These are phyloP conservation scores for Cladosporium velox DNA, from an alignment of 2,329 filamentous ascomycete genomes.

Conservation along the genomic window DNA sequence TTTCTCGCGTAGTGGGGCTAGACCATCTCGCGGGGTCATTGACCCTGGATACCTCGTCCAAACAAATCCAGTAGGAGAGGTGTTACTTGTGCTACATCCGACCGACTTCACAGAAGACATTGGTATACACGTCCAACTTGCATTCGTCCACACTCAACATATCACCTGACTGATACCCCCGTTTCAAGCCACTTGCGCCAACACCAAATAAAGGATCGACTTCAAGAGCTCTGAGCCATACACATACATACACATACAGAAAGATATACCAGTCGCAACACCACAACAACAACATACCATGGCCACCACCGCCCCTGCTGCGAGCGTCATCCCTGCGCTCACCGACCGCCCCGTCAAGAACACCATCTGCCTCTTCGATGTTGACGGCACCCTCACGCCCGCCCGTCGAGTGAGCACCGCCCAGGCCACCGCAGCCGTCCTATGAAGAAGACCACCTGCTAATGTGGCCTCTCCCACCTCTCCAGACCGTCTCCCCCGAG, in stretches of 20 bases:
- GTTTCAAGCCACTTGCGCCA: background rate
- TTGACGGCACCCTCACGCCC: constrained; percentile 87
- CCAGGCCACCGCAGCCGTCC: background rate
- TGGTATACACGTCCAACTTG: constrained; percentile 1
- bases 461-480: constrained; percentile 1
- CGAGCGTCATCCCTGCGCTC: constrained; percentile 67
- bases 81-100: constrained; percentile 13
- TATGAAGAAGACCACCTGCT: constrained; percentile 4
- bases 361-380: constrained; percentile 94
- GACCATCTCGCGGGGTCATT: background rate
- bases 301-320: constrained; percentile 42
- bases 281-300: constrained; percentile 24
- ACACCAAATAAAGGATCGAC: background rate
- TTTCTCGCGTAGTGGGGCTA: constrained; percentile 11
- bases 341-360: constrained; percentile 84
- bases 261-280: background rate
- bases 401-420: constrained; percentile 66
- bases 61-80: constrained; percentile 17
- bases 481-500: constrained; percentile 64
- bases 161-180: background rate
- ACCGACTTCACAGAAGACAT: background rate
- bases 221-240: constrained; percentile 1
- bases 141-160: background rate
- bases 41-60: constrained; percentile 2
- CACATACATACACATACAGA: constrained; percentile 1